Evolutionary conservation across 2,329 filamentous ascomycete species (phyloP).

Genomic region (Aureobasidium musti): DNA sequence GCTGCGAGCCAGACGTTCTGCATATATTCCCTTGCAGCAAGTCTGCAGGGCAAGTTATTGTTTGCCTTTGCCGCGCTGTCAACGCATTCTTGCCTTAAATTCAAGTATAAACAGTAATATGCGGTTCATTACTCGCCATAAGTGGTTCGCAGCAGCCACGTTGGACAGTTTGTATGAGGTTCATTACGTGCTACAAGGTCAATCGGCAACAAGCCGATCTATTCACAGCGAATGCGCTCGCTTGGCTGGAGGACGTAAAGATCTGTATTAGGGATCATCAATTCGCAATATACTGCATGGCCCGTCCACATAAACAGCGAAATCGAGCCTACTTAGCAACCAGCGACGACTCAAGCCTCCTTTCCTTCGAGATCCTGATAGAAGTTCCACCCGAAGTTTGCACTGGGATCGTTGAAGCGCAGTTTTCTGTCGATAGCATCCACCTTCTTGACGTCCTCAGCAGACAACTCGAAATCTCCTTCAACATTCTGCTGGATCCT

Average conservation of each 20-base stretch:
- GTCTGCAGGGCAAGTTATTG: not conserved
- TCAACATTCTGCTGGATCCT: constrained; percentile 42
- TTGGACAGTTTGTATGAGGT: constrained; percentile 8
- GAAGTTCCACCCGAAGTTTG: constrained; percentile 59
- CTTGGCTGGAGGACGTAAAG: not conserved
- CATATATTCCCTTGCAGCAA: not conserved
- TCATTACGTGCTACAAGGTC: constrained; percentile 6
- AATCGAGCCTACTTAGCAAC: too few relatives aligned
- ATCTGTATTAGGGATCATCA: not conserved
- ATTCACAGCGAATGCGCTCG: not conserved
- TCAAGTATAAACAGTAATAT: constrained; percentile 4
- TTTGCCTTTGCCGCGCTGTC: not conserved
- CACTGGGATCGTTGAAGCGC: constrained; percentile 62
- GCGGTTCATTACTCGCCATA: constrained; percentile 14
- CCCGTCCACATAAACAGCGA: not conserved
- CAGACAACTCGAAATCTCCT: constrained; percentile 60
- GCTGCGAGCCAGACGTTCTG: not conserved
- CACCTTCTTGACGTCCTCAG: constrained; percentile 60
- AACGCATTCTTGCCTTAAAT: constrained; percentile 14
- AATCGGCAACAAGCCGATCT: not conserved
- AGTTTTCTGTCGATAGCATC: constrained; percentile 60
- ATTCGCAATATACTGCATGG: constrained; percentile 13
- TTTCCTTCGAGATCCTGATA: constrained; percentile 62
- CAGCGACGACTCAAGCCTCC: constrained; percentile 33
- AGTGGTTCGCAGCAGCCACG: constrained; percentile 25